phyloP scores from a whole-genome alignment of 2,329 filamentous ascomycete genomes.

The Pezicula radicicola region DNA sequence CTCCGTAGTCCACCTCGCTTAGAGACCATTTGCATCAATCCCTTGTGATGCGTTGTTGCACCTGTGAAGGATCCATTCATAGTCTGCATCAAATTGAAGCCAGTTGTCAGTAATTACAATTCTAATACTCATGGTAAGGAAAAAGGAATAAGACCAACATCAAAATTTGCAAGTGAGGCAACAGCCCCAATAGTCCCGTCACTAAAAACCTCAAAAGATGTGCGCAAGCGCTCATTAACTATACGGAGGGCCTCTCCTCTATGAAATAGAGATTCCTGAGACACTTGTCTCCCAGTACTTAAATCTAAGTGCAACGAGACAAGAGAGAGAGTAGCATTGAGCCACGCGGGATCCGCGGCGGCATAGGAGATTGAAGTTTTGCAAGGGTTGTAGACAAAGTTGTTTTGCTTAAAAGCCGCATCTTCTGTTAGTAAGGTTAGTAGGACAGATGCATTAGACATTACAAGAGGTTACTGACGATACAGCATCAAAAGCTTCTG shows the following conservation, averaged over 20 bases:
- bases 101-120: not conserved
- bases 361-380: constrained; percentile 9
- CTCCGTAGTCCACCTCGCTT: not conserved
- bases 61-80: not conserved
- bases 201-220: not conserved
- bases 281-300: constrained; percentile 4
- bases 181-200: constrained; percentile 6
- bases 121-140: no score
- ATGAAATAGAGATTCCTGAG: constrained; percentile 11
- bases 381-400: constrained; percentile 13
- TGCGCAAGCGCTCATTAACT: constrained; percentile 8
- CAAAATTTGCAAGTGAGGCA: constrained; percentile 8
- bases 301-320: constrained; percentile 12
- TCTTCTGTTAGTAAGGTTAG: not conserved
- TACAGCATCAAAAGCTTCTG: not conserved
- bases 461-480: not conserved
- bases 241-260: constrained; percentile 14
- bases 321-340: constrained; percentile 15
- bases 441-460: not conserved
- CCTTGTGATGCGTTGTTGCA: constrained; percentile 5
- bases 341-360: constrained; percentile 8
- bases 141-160: not conserved
- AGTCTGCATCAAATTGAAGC: not conserved
- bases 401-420: constrained; percentile 3
- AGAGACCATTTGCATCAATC: not conserved